Percentiles rank a stretch among this genome's conserved stretches.
Evolutionary conservation across 192 early-diverging fungal genomes (phyloP).

Genomic region (Gryganskiella cystojenkinii): DNA sequence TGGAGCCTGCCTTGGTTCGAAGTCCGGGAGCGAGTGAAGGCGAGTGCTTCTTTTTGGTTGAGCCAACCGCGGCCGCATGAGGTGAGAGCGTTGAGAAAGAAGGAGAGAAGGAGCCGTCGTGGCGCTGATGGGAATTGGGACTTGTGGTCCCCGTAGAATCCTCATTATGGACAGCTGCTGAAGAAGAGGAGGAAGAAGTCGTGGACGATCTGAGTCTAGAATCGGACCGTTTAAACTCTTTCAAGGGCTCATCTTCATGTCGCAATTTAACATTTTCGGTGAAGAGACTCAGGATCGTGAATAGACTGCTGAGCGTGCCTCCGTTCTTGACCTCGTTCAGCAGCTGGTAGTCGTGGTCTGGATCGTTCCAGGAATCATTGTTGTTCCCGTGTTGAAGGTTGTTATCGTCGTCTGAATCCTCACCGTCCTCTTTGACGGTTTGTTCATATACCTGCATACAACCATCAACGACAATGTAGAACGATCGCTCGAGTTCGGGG

Average conservation of each 20-base stretch:
- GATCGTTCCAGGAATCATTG: slow-evolving; percentile 49
- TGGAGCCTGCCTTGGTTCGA: slow-evolving; percentile 30
- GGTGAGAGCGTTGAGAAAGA: not conserved
- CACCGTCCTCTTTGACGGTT: slow-evolving; percentile 48
- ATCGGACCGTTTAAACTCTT: slow-evolving; percentile 36
- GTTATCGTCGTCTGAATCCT: slow-evolving; percentile 50
- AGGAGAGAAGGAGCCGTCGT: not conserved
- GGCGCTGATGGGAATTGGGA: too few relatives aligned
- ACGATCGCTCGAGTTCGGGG: slow-evolving; percentile 80
- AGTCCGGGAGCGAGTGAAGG: slow-evolving; percentile 28
- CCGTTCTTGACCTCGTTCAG: slow-evolving; percentile 93
- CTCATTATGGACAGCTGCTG: too few relatives aligned
- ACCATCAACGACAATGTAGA: slow-evolving; percentile 97
- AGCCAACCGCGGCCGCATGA: not conserved
- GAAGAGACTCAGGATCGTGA: slow-evolving; percentile 92
- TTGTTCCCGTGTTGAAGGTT: slow-evolving; percentile 51
- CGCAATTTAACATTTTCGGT: slow-evolving; percentile 76
- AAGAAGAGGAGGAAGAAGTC: too few relatives aligned
- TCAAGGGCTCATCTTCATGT: slow-evolving; percentile 58
- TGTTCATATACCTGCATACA: slow-evolving; percentile 91
- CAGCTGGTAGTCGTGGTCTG: slow-evolving; percentile 67
- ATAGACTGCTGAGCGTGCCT: slow-evolving; percentile 91
- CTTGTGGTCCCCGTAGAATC: too few relatives aligned
- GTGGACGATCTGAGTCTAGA: slow-evolving; percentile 19
- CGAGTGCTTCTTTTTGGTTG: slow-evolving; percentile 32